A percentile compares a stretch with the other conserved stretches of the same genome.
Conservation (phyloP, 768 basidiomycete species). For the Megacollybia marginata region DNA sequence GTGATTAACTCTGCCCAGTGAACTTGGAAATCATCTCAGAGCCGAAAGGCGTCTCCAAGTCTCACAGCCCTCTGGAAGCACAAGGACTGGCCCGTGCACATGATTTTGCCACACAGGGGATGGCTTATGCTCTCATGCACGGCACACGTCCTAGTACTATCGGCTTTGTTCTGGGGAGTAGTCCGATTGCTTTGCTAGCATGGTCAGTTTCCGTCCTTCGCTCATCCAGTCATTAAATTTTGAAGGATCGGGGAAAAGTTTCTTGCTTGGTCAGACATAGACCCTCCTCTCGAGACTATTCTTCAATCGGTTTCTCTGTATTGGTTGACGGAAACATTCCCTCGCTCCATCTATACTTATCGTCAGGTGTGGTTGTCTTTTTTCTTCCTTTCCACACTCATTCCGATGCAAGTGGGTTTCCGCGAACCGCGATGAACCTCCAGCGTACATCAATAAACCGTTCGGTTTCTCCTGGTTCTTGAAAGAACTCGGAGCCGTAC, state of each 20-base stretch:
- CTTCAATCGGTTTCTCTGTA: conserved; percentile 21
- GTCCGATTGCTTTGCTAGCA: conserved; percentile 16
- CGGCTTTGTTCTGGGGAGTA: conserved; percentile 14
- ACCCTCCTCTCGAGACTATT: conserved; percentile 9
- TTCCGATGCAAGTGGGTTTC: too few relatives aligned
- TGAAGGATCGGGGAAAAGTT: conserved; percentile 25
- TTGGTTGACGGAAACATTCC: conserved; percentile 18
- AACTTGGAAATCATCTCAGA: too few relatives aligned
- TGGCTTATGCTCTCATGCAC: conserved; percentile 15
- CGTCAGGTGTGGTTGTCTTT: too few relatives aligned
- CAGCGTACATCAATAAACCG: conserved; percentile 8
- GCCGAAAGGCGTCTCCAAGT: neutral
- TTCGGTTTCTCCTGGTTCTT: conserved; percentile 19
- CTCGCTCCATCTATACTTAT: conserved; percentile 17
- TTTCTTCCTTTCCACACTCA: too few relatives aligned
- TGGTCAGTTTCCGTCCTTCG: conserved; percentile 11
- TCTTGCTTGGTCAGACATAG: conserved; percentile 12
- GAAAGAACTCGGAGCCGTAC: conserved; percentile 16
- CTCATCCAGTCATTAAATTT: neutral
- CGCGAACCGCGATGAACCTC: neutral
- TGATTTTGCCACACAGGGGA: neutral
- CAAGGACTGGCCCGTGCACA: neutral
- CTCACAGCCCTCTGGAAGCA: neutral
- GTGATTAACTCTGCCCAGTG: too few relatives aligned
- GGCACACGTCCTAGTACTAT: conserved; percentile 16